Base-by-base conservation (phyloP, 257 asterid species). In the Penstemon davidsonii region DNA sequence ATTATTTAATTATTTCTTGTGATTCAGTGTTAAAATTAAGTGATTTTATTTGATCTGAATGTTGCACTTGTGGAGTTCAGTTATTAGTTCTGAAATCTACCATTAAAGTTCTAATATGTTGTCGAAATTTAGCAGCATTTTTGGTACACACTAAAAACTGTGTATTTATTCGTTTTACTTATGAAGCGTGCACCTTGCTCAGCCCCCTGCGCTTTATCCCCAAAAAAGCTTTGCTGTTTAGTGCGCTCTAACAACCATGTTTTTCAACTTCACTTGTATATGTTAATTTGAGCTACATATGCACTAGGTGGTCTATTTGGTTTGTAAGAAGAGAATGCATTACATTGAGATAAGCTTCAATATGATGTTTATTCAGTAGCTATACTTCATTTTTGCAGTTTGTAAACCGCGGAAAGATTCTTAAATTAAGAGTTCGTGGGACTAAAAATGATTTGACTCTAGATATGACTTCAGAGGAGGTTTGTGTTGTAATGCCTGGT, bases 401-500 rank as follows among this genome's bases (percentile, higher is more conserved):
- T 15, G 96, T 94, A 54, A 79, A 86, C 78, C 73, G 71, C 18
- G 96, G 79, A 52, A 88, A 84, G 87, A 86, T 91, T 79, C 86
- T 91, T 69, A 89, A 83, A 72, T 71, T 94, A 64, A 84, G 99
- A 76, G 91, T 91, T 47, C 93, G 93, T 45, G 95, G 84, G 51
- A 81, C 85, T 49, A 91, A 87, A 79, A 83, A 82, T 62, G 96
- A 88, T 68, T 71, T 77, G 18, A 75, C 79, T 3, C 88, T 77
- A 60, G 92, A 87, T 58, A 60, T 85, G 47, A 79, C 95, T 0
- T 74, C 85, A 5, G 96, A 91, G 83, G 98, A 88, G 82, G 88
- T 93, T 76, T 90, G 99, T 54, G 79, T 87, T 60, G 95, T 93
- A 75, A 84, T 88, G 96, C 80, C 89, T 12, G 90, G 95, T 49